Conservation (phyloP, 2,329 filamentous ascomycete genomes). For the Xylaria multiplex region DNA sequence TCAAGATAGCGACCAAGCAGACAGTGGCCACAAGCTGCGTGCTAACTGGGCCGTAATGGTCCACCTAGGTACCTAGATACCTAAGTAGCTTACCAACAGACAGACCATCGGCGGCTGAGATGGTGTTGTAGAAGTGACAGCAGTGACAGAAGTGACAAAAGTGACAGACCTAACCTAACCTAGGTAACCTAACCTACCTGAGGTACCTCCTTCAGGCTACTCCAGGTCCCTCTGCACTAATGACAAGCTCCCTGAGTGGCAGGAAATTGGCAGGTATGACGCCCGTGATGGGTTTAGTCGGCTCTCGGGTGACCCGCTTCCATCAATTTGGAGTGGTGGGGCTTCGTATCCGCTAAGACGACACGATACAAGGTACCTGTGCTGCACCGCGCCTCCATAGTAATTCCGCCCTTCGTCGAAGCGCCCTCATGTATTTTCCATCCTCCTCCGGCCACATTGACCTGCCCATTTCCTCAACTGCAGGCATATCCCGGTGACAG, state of each 20-base stretch:
- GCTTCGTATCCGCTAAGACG: conserved; percentile 11
- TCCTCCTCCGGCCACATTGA: conserved; percentile 22
- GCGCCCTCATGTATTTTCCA: conserved; percentile 32
- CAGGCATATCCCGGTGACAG: conserved; percentile 31
- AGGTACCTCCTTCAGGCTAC: background rate
- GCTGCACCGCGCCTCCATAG: background rate
- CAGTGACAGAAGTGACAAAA: too few species aligned
- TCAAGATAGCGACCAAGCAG: background rate
- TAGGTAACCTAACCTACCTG: too few species aligned
- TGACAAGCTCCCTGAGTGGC: conserved; percentile 6
- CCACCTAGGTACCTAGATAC: too few species aligned
- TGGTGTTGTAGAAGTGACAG: too few species aligned
- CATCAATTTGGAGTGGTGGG: conserved; percentile 32
- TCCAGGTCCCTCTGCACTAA: conserved; percentile 1
- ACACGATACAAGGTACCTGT: conserved; percentile 34
- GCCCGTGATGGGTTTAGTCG: conserved; percentile 34
- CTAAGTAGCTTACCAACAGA: too few species aligned
- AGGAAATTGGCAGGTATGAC: conserved; percentile 36
- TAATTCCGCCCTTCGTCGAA: background rate
- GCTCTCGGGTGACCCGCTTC: conserved; percentile 27
- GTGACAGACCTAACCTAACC: too few species aligned
- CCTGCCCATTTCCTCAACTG: conserved; percentile 15
- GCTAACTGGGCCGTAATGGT: conserved; percentile 17
- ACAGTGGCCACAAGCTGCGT: background rate
- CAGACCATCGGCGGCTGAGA: too few species aligned